Evolutionary conservation across 2,329 filamentous ascomycete species (phyloP).

Genomic region (Phialophora tarda): DNA sequence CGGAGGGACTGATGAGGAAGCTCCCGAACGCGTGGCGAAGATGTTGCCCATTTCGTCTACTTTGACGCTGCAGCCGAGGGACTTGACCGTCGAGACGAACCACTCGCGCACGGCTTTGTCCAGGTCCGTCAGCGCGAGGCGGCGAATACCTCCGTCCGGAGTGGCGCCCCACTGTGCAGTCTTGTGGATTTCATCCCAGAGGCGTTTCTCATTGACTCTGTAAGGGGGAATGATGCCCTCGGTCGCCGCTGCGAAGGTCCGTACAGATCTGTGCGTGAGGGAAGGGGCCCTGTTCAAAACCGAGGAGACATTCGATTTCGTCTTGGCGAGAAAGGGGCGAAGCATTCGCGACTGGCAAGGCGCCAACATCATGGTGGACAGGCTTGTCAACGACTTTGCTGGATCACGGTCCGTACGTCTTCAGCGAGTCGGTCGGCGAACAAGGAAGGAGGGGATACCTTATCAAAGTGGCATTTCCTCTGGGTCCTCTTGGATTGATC

Average conservation of each 20-base stretch:
- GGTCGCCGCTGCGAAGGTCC: slow-evolving; percentile 5
- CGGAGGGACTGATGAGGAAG: slow-evolving; percentile 61
- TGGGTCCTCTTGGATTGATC: background rate
- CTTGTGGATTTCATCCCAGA: slow-evolving; percentile 20
- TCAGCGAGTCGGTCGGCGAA: background rate
- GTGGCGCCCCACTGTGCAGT: slow-evolving; percentile 21
- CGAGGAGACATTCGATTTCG: background rate
- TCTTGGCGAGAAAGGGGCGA: background rate
- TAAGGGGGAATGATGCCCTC: slow-evolving; percentile 4
- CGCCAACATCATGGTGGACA: background rate
- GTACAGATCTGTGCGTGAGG: background rate
- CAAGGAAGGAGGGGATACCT: background rate
- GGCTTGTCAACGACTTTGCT: background rate
- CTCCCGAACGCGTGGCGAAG: slow-evolving; percentile 72
- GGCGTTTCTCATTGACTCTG: slow-evolving; percentile 20
- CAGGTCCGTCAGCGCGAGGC: slow-evolving; percentile 71
- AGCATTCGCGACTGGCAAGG: background rate
- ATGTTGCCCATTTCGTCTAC: slow-evolving; percentile 81
- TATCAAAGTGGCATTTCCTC: background rate
- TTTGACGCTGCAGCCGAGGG: slow-evolving; percentile 69
- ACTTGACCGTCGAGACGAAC: slow-evolving; percentile 69
- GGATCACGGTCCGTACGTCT: background rate
- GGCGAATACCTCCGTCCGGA: slow-evolving; percentile 47
- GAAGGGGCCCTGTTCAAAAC: background rate
- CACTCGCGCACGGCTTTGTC: slow-evolving; percentile 76